Base-by-base conservation (phyloP, 78 protist species). In the Planoprotostelium fungivorum region DNA sequence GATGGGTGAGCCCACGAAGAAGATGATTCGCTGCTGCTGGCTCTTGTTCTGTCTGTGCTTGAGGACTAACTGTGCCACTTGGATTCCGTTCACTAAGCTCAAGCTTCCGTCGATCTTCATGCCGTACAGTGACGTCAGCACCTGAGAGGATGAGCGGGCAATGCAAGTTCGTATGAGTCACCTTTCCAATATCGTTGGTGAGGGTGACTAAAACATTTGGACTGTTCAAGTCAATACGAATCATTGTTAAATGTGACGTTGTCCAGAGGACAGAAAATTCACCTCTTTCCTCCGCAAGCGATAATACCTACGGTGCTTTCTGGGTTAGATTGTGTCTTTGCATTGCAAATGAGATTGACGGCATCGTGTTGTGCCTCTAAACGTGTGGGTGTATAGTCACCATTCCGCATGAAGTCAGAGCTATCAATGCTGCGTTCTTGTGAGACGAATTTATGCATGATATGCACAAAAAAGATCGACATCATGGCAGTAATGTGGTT, bases 361-460 rank as follows among this genome's bases (percentile, higher is more conserved):
- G 98, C 97, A 91, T 96, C 97, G 38, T 89, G 86, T 87, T 94
- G 96, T 0, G 98, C 97, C 0, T 90, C 95, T 34, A 88, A 9
- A 38, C 98, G 92, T 25, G 96, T 92, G 35, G 98, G 98, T 37
- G 84, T n/a, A 35, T 89, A 96, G 91, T 97, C 98, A 85, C 97
- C 94, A 85, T 97, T 97, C 84, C 98, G 94, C 97, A 97, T 96
- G 90, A 91, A 97, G 87, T 97, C 98, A n/a, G 96, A 92, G 89
- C 91, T 95, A 88, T 97, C 98, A 0, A 97, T 31, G 84, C 97
- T 89, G 0, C n/a, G n/a, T n/a, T n/a, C n/a, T n/a, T n/a, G n/a
- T n/a, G n/a, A n/a, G n/a, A n/a, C n/a, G n/a, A n/a, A n/a, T n/a
- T n/a, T n/a, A n/a, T n/a, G 84, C 37, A 36, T 51, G 23, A 84